Evolutionary conservation across 768 basidiomycete species (phyloP).

Genomic region (Lentinus brumalis): DNA sequence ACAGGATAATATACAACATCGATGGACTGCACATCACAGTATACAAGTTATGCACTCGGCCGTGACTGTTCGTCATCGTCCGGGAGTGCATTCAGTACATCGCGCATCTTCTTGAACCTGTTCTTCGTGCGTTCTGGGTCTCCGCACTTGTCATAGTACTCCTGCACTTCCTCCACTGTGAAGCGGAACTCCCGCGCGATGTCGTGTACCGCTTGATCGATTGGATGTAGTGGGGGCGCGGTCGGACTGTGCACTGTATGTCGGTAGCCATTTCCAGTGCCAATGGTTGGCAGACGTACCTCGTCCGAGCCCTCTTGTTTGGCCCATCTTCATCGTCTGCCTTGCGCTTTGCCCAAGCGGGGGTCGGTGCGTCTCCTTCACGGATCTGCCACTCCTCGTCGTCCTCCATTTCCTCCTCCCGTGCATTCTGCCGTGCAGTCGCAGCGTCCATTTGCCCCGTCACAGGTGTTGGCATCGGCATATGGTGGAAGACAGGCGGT

Average conservation of each 20-base stretch:
- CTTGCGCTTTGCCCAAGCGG: slow-evolving; percentile 69
- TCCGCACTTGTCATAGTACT: slow-evolving; percentile 73
- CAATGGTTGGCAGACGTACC: slow-evolving; percentile 34
- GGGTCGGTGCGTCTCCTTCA: slow-evolving; percentile 60
- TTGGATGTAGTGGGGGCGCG: slow-evolving; percentile 48
- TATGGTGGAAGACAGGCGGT: slow-evolving; percentile 16
- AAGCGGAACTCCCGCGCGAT: slow-evolving; percentile 74
- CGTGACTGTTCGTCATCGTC: slow-evolving; percentile 23
- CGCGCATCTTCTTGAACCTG: slow-evolving; percentile 71
- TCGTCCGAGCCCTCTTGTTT: slow-evolving; percentile 46
- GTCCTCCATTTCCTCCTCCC: slow-evolving; percentile 71
- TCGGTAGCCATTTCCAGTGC: too few species aligned
- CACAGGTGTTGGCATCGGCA: slow-evolving; percentile 10
- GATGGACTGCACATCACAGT: neutral
- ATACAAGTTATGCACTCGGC: neutral
- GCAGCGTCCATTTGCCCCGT: slow-evolving; percentile 34
- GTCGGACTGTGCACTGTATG: slow-evolving; percentile 4
- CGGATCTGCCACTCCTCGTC: slow-evolving; percentile 70
- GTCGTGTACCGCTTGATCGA: slow-evolving; percentile 63
- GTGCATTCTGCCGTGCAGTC: slow-evolving; percentile 44
- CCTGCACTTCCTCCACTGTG: slow-evolving; percentile 74
- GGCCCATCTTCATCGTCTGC: slow-evolving; percentile 39
- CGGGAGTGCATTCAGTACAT: slow-evolving; percentile 31
- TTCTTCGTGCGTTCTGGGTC: slow-evolving; percentile 67
- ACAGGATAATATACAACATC: neutral